These are phyloP conservation scores for Aspergillus amoenus DNA, from an alignment of 2,329 filamentous ascomycete genomes.

Conservation along the genomic window DNA sequence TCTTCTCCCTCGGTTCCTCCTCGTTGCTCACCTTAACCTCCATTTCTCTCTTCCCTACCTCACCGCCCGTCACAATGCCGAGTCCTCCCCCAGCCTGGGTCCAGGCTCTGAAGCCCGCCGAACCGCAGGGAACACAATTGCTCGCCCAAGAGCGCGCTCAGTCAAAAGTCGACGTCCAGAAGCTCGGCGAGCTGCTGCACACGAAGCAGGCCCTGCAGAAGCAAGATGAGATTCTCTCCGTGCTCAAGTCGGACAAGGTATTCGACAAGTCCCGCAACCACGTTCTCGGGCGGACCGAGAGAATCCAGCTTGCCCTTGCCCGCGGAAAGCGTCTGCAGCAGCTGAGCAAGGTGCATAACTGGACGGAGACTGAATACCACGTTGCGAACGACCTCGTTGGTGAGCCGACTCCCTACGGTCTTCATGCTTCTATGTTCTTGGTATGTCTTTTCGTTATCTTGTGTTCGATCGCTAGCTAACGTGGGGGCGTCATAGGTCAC, in stretches of 20 bases:
- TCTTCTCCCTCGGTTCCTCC: not conserved
- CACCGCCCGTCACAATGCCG: constrained; percentile 29
- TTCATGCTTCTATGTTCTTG: constrained; percentile 71
- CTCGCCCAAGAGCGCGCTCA: constrained; percentile 67
- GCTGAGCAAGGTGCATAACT: constrained; percentile 65
- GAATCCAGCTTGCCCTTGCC: constrained; percentile 68
- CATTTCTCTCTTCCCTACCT: not conserved
- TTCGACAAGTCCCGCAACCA: constrained; percentile 80
- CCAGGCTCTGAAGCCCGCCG: constrained; percentile 63
- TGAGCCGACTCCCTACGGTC: constrained; percentile 71
- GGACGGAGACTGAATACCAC: constrained; percentile 63
- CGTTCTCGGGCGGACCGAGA: constrained; percentile 67
- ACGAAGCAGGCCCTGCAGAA: constrained; percentile 63
- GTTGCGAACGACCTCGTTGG: constrained; percentile 68
- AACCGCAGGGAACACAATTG: constrained; percentile 68
- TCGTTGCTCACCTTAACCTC: not conserved
- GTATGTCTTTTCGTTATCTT: constrained; percentile 34
- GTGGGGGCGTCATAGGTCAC: constrained; percentile 53
- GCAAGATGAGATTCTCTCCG: constrained; percentile 59
- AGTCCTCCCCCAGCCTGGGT: constrained; percentile 62
- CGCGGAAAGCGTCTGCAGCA: constrained; percentile 69
- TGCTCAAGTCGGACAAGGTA: constrained; percentile 66
- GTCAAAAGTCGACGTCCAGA: constrained; percentile 66
- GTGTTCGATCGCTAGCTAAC: constrained; percentile 11
- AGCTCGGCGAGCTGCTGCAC: constrained; percentile 68